Evolutionary conservation across 2,329 filamentous ascomycete species (phyloP), one percentile per base, ranked within the genome.

Genomic region (Apiospora malaysiana): DNA sequence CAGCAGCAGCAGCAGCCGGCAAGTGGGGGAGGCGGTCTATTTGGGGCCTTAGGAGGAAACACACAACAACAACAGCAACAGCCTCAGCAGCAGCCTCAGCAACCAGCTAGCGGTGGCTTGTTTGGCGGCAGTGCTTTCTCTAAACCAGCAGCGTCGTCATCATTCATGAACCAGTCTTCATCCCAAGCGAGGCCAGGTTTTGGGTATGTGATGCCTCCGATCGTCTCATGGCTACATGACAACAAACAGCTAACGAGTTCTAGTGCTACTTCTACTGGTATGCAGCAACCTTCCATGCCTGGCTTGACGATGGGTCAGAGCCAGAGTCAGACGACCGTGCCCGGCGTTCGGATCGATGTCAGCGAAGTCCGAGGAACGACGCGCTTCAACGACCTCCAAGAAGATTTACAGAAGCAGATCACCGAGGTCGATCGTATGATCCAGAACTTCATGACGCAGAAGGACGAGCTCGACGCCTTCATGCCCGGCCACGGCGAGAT

Each of bases 371-470:
- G 94, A 69, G 92, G 93, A 21, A 97, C 95, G 0, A 97, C 94
- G 4, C 93, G 96, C 73, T 98, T 96, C 84, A 94, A 94, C 79
- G 95, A 97, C 81, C 91, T 97, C 40, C 90, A 93, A 72, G 92
- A 95, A 75, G 90, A 93, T 42, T 85, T 97, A 21, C 94, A 97
- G 78, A 89, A 90, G 73, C 85, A 94, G 75, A 93, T 99, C 73
- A 90, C 93, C 73, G 83, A 86, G 12, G 90, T 97, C 73, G 95
- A 99, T 81, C 88, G 89, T 71, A 90, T 92, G 74, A 95, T 99
- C 76, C 89, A 94, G 76, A 87, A 88, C 69, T 94, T 96, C 79
- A 94, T 97, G 77, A 87, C 88, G 71, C 91, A 92, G 81, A 92
- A 93, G 78, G 90, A 92, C 75, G 90, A 97, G 75, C 91, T 95